Base-by-base conservation (phyloP, 177 flowering plant species). In the Vitis hybrid region DNA sequence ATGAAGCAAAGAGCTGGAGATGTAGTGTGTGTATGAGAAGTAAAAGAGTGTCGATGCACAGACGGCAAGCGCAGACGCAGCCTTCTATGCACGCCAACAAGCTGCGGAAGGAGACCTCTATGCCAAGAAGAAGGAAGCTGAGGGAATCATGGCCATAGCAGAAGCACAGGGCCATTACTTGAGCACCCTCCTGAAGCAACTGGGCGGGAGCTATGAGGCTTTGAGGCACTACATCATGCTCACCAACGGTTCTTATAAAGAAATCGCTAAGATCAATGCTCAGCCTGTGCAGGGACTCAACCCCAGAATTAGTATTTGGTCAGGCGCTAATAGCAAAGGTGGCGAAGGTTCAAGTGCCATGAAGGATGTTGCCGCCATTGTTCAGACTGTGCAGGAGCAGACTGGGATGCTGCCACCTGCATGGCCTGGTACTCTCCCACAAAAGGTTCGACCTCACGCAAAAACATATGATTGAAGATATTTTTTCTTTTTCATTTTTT, bases 251-350 rank as follows among this genome's bases (percentile, higher is more conserved):
- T 11, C 70, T 67, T 76, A 41, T 48, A 70, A 66, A 14, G 77
- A 79, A 1, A 67, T 79, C 18, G 82, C 79, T 4, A 73, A 60
- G 52, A 65, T 76, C 17, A 79, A 76, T 12, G 77, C 80, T 1
- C 65, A 73, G 1, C 74, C 71, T 8, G 66, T 76, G 18, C 41
- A 60, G 0, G 82, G 79, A 2, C 52, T 79, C 9, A 73, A 79
- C 49, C 80, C 79, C 1, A 79, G 70, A 56, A 76, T 79, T 2
- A 79, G 80, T 60, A 17, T 79, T 6, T 79, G 82, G 79, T 3
- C 68, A 1, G 49, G 27, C 11, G 66, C 57, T 11, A 61, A 35
- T 12, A 73, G 50, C 2, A 74, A 52, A 2, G 56, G 64, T 32
- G 20, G 32, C 3, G 30, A 27, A 27, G 30, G 30, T 27, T 27